Evolutionary conservation across 73 alveolate species (phyloP).

Genomic region (Symbiodinium pilosum): DNA sequence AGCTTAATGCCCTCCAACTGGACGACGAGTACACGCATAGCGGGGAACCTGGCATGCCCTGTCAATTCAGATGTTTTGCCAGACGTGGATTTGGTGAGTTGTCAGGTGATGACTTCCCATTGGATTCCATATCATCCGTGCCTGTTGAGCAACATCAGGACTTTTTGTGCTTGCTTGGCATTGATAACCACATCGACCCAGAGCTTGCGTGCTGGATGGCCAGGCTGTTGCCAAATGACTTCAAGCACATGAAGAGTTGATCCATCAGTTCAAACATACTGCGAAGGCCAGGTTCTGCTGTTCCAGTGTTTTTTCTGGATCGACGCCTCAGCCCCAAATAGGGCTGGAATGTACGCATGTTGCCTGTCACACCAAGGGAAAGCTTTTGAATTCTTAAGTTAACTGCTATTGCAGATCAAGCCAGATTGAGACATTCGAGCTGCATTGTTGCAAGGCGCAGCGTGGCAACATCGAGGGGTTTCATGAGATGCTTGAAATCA

Average conservation of each 20-base stretch:
- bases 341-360: no score
- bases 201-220: no score
- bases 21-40: neutral
- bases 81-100: no score
- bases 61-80: neutral
- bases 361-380: no score
- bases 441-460: slow-evolving; percentile 23
- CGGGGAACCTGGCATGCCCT: neutral
- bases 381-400: no score
- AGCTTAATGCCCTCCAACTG: neutral
- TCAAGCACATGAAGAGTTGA: slow-evolving; percentile 59
- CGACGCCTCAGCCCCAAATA: no score
- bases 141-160: slow-evolving; percentile 77
- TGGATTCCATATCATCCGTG: slow-evolving; percentile 20
- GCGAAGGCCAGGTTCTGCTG: slow-evolving; percentile 44
- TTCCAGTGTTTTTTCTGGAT: no score
- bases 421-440: no score
- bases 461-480: slow-evolving; percentile 90
- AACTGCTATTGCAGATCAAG: no score
- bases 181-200: no score
- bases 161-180: neutral
- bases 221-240: slow-evolving; percentile 40
- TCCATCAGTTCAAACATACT: slow-evolving; percentile 68
- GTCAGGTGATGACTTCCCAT: neutral
- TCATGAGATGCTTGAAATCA: slow-evolving; percentile 49